Evolutionary conservation across 768 basidiomycete genomes (phyloP).

Genomic region (Tulasnella sp.): DNA sequence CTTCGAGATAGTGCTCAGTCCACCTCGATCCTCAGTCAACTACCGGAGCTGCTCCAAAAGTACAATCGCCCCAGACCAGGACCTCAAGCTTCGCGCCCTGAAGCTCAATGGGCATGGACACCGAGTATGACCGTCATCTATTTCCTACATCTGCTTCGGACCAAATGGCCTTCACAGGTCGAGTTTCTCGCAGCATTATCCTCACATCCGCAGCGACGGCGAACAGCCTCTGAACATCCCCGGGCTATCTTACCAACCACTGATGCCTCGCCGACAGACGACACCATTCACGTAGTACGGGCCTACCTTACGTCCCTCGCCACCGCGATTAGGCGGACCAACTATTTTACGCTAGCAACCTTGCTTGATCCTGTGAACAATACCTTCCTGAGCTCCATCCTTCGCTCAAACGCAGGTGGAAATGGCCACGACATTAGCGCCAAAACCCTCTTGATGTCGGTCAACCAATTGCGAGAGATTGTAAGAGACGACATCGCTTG

Average conservation of each 20-base stretch:
- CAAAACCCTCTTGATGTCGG: background rate
- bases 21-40: constrained; percentile 3
- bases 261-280: too few relatives aligned
- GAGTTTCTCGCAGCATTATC: constrained; percentile 2
- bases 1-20: constrained; percentile 6
- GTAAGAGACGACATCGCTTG: background rate
- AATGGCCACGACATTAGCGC: background rate
- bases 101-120: background rate
- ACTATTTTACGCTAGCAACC: background rate
- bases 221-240: background rate
- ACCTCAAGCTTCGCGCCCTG: background rate
- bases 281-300: background rate
- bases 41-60: background rate
- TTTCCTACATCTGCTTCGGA: constrained; percentile 3
- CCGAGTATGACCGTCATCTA: background rate
- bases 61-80: background rate
- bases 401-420: background rate
- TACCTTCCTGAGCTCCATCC: background rate
- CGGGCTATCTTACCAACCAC: background rate
- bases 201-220: background rate
- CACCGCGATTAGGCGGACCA: constrained; percentile 1
- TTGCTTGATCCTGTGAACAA: background rate
- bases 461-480: constrained; percentile 3
- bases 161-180: constrained; percentile 2
- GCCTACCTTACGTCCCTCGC: background rate